phyloP scores from a whole-genome alignment of 441 rosid genomes.

The Breynia disticha region DNA sequence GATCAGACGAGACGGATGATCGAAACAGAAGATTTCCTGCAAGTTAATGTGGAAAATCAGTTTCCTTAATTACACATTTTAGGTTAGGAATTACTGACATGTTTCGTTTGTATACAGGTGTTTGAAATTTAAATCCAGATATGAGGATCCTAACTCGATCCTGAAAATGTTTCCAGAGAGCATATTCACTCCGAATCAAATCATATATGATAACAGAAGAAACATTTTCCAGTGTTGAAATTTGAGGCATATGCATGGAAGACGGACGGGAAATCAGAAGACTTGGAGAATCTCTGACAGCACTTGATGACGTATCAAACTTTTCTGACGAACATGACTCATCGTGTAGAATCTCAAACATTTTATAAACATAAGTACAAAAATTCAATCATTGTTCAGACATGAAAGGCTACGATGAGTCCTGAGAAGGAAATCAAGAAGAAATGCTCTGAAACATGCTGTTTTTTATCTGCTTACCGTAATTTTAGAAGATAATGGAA shows the following conservation, averaged over 20 bases:
- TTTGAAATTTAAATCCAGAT: background rate
- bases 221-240: conserved; percentile 19
- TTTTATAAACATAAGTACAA: too few species aligned
- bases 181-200: conserved; percentile 18
- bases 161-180: background rate
- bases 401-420: too few species aligned
- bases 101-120: background rate
- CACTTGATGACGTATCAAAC: too few species aligned
- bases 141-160: background rate
- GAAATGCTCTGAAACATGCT: too few species aligned
- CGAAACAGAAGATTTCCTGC: background rate
- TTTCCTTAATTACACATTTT: background rate
- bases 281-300: conserved; percentile 13
- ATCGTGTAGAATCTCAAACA: too few species aligned
- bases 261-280: conserved; percentile 9
- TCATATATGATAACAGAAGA: conserved; percentile 39
- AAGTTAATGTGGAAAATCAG: background rate
- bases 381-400: too few species aligned
- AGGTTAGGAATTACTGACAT: background rate
- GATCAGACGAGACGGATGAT: background rate
- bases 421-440: too few species aligned
- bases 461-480: too few species aligned
- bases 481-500: too few species aligned
- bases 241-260: conserved; percentile 10
- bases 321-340: too few species aligned